Evolutionary conservation across 208 protist genomes (phyloP).

Genomic region (Wallacemonas sp.): DNA sequence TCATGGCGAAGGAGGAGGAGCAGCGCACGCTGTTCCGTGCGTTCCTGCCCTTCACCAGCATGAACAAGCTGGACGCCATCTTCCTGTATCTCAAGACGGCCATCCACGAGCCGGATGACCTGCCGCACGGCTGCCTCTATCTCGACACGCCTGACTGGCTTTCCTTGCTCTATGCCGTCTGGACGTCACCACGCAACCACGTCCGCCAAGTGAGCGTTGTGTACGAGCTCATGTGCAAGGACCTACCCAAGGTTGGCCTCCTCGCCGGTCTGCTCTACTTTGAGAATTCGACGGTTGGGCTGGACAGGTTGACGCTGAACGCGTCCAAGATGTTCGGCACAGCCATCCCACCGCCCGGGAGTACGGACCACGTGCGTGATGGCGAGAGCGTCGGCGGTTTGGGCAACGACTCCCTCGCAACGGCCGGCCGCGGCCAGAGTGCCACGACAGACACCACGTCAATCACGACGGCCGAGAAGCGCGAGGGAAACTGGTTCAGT

Average conservation of each 20-base stretch:
- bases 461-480: neutral
- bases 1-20: slow-evolving; percentile 21
- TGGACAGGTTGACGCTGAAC: slow-evolving; percentile 46
- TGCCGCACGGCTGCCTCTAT: slow-evolving; percentile 46
- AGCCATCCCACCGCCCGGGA: neutral
- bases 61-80: slow-evolving; percentile 37
- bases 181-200: slow-evolving; percentile 48
- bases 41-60: slow-evolving; percentile 56
- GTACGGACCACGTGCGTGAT: neutral
- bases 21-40: slow-evolving; percentile 42
- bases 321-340: slow-evolving; percentile 41
- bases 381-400: neutral
- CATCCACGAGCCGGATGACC: slow-evolving; percentile 50
- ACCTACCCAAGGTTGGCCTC: slow-evolving; percentile 67
- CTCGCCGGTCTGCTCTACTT: slow-evolving; percentile 60
- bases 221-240: slow-evolving; percentile 34
- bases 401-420: neutral
- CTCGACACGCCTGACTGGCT: slow-evolving; percentile 66
- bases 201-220: slow-evolving; percentile 45
- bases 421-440: neutral
- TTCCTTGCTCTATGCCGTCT: slow-evolving; percentile 51
- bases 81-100: slow-evolving; percentile 63
- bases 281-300: slow-evolving; percentile 27
- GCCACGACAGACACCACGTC: neutral
- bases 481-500: slow-evolving; percentile 3